A percentile compares a stretch with the other conserved stretches of the same genome.
Evolutionary conservation across 164 flowering plant genomes (phyloP).

Genomic region (Aristolochia californica): DNA sequence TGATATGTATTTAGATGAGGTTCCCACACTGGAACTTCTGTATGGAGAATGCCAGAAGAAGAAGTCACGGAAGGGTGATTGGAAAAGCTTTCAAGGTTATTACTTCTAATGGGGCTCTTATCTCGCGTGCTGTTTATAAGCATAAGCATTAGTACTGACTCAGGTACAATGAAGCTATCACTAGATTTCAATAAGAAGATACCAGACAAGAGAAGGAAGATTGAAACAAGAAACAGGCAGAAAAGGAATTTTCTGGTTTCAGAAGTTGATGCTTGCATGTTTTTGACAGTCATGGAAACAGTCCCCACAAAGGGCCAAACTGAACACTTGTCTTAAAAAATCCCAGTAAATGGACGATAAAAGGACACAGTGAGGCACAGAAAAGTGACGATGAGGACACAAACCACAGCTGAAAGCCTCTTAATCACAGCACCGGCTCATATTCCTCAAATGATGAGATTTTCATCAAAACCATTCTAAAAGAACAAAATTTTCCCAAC

Average conservation of each 20-base stretch:
- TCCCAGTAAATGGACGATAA: not conserved
- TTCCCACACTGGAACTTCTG: constrained; percentile 4
- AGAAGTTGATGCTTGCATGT: constrained; percentile 29
- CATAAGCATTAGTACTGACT: constrained; percentile 19
- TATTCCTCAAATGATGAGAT: too few species aligned
- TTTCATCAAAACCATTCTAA: too few species aligned
- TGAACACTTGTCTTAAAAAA: too few species aligned
- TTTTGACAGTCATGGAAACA: constrained; percentile 37
- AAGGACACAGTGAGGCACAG: not conserved
- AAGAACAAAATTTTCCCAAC: too few species aligned
- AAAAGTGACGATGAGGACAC: too few species aligned
- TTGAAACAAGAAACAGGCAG: constrained; percentile 30
- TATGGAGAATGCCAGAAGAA: not conserved
- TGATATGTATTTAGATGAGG: constrained; percentile 2
- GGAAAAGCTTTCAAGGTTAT: constrained; percentile 7
- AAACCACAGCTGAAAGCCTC: too few species aligned
- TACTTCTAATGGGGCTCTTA: constrained; percentile 16
- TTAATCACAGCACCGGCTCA: too few species aligned
- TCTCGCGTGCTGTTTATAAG: constrained; percentile 32
- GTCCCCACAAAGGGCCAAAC: too few species aligned
- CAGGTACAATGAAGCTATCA: constrained; percentile 18
- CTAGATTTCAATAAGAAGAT: constrained; percentile 33
- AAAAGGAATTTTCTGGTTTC: constrained; percentile 26
- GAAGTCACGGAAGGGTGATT: constrained; percentile 11
- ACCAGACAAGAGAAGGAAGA: constrained; percentile 45